phyloP scores from a whole-genome alignment of 2,329 filamentous ascomycete species.

The Penicillium expansum region DNA sequence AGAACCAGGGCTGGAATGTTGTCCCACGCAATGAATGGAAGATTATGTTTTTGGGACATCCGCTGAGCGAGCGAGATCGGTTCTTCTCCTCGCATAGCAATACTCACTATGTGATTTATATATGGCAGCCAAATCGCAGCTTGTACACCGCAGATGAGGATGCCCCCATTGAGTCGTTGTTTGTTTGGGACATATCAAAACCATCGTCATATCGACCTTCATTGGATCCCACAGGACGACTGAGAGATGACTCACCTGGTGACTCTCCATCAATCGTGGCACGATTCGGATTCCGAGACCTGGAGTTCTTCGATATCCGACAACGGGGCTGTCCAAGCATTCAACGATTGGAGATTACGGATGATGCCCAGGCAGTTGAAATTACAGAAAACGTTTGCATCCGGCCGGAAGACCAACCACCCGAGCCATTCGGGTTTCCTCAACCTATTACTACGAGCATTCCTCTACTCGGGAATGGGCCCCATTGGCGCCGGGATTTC shows the following conservation, averaged over 20 bases:
- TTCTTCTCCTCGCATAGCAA: slow-evolving; percentile 61
- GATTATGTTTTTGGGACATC: slow-evolving; percentile 57
- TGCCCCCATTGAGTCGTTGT: slow-evolving; percentile 57
- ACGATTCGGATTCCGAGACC: slow-evolving; percentile 51
- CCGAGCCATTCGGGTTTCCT: slow-evolving; percentile 39
- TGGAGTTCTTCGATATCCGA: slow-evolving; percentile 54
- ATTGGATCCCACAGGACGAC: slow-evolving; percentile 46
- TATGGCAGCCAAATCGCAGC: slow-evolving; percentile 59
- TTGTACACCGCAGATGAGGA: slow-evolving; percentile 54
- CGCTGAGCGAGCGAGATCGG: slow-evolving; percentile 56
- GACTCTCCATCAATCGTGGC: slow-evolving; percentile 47
- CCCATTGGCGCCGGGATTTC: slow-evolving; percentile 49
- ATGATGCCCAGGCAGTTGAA: slow-evolving; percentile 49
- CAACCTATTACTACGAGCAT: slow-evolving; percentile 48
- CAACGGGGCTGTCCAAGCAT: slow-evolving; percentile 54
- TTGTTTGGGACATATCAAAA: slow-evolving; percentile 58
- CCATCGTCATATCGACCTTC: slow-evolving; percentile 52
- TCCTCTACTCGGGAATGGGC: slow-evolving; percentile 52
- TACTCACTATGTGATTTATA: slow-evolving; percentile 61
- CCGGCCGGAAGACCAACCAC: slow-evolving; percentile 37
- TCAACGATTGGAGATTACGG: slow-evolving; percentile 52
- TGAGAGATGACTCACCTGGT: slow-evolving; percentile 33
- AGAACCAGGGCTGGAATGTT: slow-evolving; percentile 42
- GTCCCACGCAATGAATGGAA: slow-evolving; percentile 59
- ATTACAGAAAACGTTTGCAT: slow-evolving; percentile 56